Evolutionary conservation across 192 early-diverging fungal genomes (phyloP).

Genomic region (Diversispora epigaea): DNA sequence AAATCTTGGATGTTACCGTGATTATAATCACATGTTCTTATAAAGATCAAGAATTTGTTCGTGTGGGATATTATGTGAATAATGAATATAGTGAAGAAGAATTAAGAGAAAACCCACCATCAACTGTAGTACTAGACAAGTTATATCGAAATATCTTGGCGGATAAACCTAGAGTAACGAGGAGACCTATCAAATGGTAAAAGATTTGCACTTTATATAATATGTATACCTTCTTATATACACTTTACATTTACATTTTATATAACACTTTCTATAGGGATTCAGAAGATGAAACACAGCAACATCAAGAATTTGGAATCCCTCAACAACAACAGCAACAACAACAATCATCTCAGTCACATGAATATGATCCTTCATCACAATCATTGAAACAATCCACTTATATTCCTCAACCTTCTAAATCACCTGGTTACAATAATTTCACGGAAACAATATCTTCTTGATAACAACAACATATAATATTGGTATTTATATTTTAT

Average conservation of each 20-base stretch:
- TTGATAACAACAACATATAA: too few species aligned
- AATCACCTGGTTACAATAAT: too few species aligned
- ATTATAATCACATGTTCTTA: conserved; percentile 90
- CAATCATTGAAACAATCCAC: too few species aligned
- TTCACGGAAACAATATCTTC: too few species aligned
- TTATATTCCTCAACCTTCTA: too few species aligned
- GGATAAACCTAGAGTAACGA: conserved; percentile 92
- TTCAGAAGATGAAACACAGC: neutral
- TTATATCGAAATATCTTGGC: conserved; percentile 85
- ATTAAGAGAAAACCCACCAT: conserved; percentile 76
- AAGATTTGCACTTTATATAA: too few species aligned
- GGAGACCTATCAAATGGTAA: conserved; percentile 76
- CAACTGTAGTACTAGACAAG: conserved; percentile 67
- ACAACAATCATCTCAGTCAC: too few species aligned
- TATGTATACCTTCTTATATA: too few species aligned
- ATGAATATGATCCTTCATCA: too few species aligned
- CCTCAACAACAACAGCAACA: too few species aligned
- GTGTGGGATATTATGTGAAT: conserved; percentile 98
- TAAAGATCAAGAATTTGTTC: conserved; percentile 88
- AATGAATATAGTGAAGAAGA: conserved; percentile 89
- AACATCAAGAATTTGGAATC: neutral
- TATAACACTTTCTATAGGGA: neutral
- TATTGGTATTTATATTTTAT: too few species aligned
- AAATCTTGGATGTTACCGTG: conserved; percentile 87
- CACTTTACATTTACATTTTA: neutral